These are phyloP conservation scores for Flaveria floridana DNA, from an alignment of 140 eudicot species.

Conservation along the genomic window DNA sequence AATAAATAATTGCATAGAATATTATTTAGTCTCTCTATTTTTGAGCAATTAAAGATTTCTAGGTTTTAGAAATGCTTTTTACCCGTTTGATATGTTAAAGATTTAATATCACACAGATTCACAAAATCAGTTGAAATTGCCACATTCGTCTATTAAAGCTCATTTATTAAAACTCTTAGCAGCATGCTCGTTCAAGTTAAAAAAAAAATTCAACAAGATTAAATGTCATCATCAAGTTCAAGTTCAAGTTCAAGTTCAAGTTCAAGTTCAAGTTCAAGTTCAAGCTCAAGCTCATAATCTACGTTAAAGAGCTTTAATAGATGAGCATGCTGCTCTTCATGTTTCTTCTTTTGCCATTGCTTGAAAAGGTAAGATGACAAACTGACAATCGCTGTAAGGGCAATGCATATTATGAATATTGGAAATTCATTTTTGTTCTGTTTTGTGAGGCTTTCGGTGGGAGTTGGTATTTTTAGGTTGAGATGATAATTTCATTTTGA, in stretches of 20 bases:
- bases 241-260: too few relatives aligned
- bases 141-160: conserved; percentile 22
- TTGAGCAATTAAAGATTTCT: too few relatives aligned
- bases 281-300: conserved; percentile 76
- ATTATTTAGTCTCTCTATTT: not conserved
- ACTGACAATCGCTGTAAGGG: conserved; percentile 38
- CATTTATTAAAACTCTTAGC: too few relatives aligned
- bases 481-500: too few relatives aligned
- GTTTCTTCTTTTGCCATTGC: conserved; percentile 74
- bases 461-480: too few relatives aligned
- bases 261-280: conserved; percentile 35
- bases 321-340: conserved; percentile 72
- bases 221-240: too few relatives aligned
- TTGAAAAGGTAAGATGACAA: conserved; percentile 58
- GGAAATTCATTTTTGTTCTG: conserved; percentile 34
- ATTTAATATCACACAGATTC: too few relatives aligned
- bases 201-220: too few relatives aligned
- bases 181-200: too few relatives aligned
- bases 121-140: not conserved
- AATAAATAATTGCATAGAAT: not conserved
- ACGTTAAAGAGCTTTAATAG: conserved; percentile 66
- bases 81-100: too few relatives aligned
- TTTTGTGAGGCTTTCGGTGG: too few relatives aligned
- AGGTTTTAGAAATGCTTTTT: not conserved
- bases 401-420: conserved; percentile 43